These are phyloP conservation scores for Acorus gramineus DNA, from an alignment of 106 monocot species.

Conservation along the genomic window DNA sequence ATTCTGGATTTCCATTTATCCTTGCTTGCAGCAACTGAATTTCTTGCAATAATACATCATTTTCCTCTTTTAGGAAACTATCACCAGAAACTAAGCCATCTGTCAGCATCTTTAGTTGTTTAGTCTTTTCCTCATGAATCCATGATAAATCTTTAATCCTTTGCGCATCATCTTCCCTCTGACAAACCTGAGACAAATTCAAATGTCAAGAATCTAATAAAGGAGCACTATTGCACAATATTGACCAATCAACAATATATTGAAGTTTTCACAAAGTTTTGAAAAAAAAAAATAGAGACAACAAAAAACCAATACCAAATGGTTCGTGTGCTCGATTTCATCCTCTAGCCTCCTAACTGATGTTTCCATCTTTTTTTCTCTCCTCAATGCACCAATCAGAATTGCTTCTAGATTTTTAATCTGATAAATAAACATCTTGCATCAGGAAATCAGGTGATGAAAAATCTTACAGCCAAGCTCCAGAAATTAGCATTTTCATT, in stretches of 20 bases:
- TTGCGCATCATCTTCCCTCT: conserved; percentile 43
- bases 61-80: conserved; percentile 45
- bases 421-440: conserved; percentile 12
- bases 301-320: conserved; percentile 31
- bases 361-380: conserved; percentile 45
- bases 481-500: too few species aligned
- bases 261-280: not conserved
- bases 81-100: conserved; percentile 44
- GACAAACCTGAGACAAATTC: conserved; percentile 21
- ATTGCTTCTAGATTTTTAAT: conserved; percentile 30
- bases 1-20: conserved; percentile 36
- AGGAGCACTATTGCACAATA: not conserved
- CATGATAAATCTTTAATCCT: conserved; percentile 16
- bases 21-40: conserved; percentile 32
- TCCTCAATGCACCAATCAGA: conserved; percentile 41
- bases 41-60: conserved; percentile 41
- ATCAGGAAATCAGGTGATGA: too few species aligned
- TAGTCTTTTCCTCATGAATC: conserved; percentile 43
- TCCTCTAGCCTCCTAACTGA: conserved; percentile 33
- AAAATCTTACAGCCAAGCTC: too few species aligned
- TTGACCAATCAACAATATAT: too few species aligned
- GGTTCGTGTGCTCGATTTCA: conserved; percentile 50
- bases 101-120: conserved; percentile 37
- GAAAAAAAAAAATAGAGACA: not conserved
- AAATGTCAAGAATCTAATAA: not conserved